These are phyloP conservation scores for Eucalyptus decipiens DNA, from an alignment of 345 rosid species.

Conservation along the genomic window DNA sequence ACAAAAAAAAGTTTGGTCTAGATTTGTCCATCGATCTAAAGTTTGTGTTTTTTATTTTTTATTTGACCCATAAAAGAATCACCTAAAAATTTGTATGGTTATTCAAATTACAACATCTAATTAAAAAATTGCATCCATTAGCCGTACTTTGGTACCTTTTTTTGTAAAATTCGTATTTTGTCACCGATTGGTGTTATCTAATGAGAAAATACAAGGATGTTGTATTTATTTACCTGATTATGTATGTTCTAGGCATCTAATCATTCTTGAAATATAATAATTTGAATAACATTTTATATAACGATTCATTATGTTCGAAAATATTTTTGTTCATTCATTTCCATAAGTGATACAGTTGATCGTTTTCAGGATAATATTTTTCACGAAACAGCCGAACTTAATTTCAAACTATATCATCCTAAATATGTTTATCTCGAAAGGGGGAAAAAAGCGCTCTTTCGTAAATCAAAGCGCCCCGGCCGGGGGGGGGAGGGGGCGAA, in stretches of 20 bases:
- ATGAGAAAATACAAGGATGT: background rate
- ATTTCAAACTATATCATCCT: background rate
- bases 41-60: too few species aligned
- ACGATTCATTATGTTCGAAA: background rate
- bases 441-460: background rate
- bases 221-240: background rate
- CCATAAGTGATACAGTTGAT: fast-evolving
- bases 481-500: background rate
- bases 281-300: too few species aligned
- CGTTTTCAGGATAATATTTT: background rate
- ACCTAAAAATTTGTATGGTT: background rate
- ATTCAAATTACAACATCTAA: background rate
- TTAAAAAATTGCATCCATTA: background rate
- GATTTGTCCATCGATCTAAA: too few species aligned
- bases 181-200: background rate
- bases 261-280: background rate
- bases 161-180: background rate
- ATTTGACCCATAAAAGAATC: background rate
- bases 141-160: too few species aligned
- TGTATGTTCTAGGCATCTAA: background rate
- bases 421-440: background rate
- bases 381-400: background rate
- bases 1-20: too few species aligned
- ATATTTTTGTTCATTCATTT: background rate
- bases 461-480: background rate